A percentile compares a stretch with the other conserved stretches of the same genome.
Evolutionary conservation across 257 asterid genomes (phyloP).

Genomic region (Nicotiana obtusifolia): DNA sequence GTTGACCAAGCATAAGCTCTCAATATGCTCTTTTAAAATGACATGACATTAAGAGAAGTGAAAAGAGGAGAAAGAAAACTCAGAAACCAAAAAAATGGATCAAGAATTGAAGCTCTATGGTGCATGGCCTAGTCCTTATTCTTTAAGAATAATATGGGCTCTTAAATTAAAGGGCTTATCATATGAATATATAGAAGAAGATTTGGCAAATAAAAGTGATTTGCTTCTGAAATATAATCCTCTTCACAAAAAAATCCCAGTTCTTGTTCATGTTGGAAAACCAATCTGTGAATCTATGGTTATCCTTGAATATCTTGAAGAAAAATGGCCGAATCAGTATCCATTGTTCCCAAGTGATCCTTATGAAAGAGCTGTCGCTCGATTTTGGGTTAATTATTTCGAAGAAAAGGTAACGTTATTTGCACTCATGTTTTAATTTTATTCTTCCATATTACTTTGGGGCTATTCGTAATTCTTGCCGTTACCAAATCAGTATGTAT

Average conservation of each 20-base stretch:
- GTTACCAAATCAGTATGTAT: too few species aligned
- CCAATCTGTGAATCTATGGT: constrained; percentile 15
- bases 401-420: constrained; percentile 5
- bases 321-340: constrained; percentile 10
- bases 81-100: not conserved
- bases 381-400: constrained; percentile 11
- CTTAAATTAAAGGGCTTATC: constrained; percentile 12
- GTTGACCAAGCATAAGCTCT: not conserved
- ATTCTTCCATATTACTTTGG: too few species aligned
- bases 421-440: too few species aligned
- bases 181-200: constrained; percentile 15
- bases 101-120: constrained; percentile 15
- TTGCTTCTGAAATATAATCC: constrained; percentile 14
- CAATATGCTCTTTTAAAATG: not conserved
- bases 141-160: constrained; percentile 15
- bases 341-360: constrained; percentile 16
- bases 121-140: constrained; percentile 13
- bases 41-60: not conserved
- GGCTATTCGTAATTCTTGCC: too few species aligned
- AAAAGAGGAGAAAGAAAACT: not conserved
- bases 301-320: constrained; percentile 16
- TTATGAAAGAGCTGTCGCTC: constrained; percentile 11
- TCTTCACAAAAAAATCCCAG: constrained; percentile 12
- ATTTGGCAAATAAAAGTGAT: constrained; percentile 12
- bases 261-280: constrained; percentile 16